Evolutionary conservation across 176 grass and related monocot genomes (phyloP).

Genomic region (Lolium rigidum): DNA sequence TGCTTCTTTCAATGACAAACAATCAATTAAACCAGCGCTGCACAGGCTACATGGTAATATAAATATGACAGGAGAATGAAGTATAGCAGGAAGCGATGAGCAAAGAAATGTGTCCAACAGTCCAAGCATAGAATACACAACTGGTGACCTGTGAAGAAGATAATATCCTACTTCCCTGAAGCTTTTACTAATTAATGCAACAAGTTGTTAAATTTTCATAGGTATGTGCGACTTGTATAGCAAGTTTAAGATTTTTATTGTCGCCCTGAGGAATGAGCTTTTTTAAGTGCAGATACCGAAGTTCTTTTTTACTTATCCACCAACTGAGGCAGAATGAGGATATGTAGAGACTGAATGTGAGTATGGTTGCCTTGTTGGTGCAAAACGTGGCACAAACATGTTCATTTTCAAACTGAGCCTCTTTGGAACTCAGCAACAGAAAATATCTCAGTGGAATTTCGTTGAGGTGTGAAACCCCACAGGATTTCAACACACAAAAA

Average conservation of each 20-base stretch:
- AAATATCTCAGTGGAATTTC: background rate
- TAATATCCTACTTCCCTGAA: background rate
- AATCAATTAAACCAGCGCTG: constrained; percentile 13
- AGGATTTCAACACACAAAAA: background rate
- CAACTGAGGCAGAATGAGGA: background rate
- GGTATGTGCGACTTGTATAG: background rate
- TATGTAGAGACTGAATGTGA: constrained; percentile 4
- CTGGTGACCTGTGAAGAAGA: background rate
- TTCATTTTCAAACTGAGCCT: background rate
- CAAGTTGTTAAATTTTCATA: background rate
- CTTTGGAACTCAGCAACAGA: background rate
- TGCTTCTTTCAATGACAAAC: background rate
- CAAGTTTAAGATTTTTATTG: background rate
- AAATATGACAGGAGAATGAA: background rate
- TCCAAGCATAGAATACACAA: background rate
- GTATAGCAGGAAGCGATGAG: too few relatives aligned
- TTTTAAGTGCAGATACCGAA: background rate
- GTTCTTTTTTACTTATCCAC: background rate
- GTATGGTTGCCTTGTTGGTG: background rate
- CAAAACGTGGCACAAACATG: background rate
- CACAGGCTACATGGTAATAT: background rate
- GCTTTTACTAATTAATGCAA: background rate
- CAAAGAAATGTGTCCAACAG: too few relatives aligned
- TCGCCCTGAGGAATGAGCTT: background rate
- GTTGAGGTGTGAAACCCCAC: background rate